Evolutionary conservation across 2,329 filamentous ascomycete species (phyloP).

Genomic region (Aspergillus ustus): DNA sequence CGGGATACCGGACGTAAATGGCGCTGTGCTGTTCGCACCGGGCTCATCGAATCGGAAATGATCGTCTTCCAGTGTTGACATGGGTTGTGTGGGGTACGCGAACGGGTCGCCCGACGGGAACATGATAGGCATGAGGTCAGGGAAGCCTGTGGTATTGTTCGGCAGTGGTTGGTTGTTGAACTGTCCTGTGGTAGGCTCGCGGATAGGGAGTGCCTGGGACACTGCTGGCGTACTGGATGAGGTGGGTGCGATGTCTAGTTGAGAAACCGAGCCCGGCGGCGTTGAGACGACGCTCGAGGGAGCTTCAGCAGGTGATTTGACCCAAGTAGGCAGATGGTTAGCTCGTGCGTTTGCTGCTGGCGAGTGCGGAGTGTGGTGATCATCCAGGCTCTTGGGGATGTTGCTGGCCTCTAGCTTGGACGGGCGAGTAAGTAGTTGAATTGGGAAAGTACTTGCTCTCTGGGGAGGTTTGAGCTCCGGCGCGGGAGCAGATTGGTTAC

Average conservation of each 20-base stretch:
- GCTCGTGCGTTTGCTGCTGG: slow-evolving; percentile 24
- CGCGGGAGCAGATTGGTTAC: slow-evolving; percentile 20
- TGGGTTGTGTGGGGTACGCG: slow-evolving; percentile 55
- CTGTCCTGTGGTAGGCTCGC: slow-evolving; percentile 31
- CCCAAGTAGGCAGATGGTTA: slow-evolving; percentile 29
- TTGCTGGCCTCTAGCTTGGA: slow-evolving; percentile 29
- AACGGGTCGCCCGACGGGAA: slow-evolving; percentile 56
- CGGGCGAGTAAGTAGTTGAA: slow-evolving; percentile 35
- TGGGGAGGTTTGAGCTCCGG: slow-evolving; percentile 32
- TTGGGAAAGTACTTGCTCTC: slow-evolving; percentile 48
- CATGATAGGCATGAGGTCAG: slow-evolving; percentile 56
- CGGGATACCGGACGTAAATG: slow-evolving; percentile 29
- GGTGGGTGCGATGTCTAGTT: slow-evolving; percentile 29
- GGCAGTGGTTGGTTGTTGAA: slow-evolving; percentile 40
- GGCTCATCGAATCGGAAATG: slow-evolving; percentile 42
- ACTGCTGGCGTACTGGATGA: slow-evolving; percentile 24
- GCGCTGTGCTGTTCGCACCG: slow-evolving; percentile 15
- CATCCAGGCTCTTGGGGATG: slow-evolving; percentile 38
- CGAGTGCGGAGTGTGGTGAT: slow-evolving; percentile 27
- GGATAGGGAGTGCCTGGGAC: slow-evolving; percentile 27
- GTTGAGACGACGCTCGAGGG: slow-evolving; percentile 37
- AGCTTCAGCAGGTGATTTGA: slow-evolving; percentile 32
- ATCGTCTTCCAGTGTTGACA: slow-evolving; percentile 51
- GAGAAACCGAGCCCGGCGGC: slow-evolving; percentile 30
- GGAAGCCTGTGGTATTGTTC: slow-evolving; percentile 40